Percentiles rank a stretch among this genome's conserved stretches.
These are phyloP conservation scores for Trichoderma lentiforme DNA, from an alignment of 2,329 filamentous ascomycete genomes.

Conservation along the genomic window DNA sequence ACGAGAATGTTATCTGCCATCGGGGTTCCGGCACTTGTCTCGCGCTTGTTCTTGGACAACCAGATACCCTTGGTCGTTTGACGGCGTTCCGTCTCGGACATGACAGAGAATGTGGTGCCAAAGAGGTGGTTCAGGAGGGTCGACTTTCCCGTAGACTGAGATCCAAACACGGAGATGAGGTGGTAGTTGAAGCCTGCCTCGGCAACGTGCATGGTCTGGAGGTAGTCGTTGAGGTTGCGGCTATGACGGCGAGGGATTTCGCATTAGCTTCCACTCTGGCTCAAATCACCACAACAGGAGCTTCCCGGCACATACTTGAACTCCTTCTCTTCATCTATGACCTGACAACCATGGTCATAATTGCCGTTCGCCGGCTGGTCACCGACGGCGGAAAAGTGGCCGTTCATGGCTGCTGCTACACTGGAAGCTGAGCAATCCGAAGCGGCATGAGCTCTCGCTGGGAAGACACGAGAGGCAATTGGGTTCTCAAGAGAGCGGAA, in stretches of 20 bases:
- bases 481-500: not conserved
- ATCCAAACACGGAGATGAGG: conserved; percentile 97
- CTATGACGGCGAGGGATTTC: conserved; percentile 43
- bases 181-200: conserved; percentile 98
- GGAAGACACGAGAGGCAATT: not conserved
- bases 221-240: conserved; percentile 74
- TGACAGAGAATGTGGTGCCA: conserved; percentile 93
- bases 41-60: conserved; percentile 94
- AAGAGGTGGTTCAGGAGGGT: conserved; percentile 95
- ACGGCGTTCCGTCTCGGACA: conserved; percentile 89
- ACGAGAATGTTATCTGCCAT: conserved; percentile 99
- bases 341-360: conserved; percentile 93
- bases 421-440: conserved; percentile 7
- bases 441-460: conserved; percentile 15
- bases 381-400: conserved; percentile 74
- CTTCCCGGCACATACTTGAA: conserved; percentile 71
- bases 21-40: conserved; percentile 45
- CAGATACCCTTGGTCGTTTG: conserved; percentile 99
- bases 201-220: conserved; percentile 74
- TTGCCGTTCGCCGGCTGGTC: conserved; percentile 59
- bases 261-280: not conserved
- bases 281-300: not conserved
- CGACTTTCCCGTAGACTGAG: conserved; percentile 97
- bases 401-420: conserved; percentile 59
- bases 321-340: conserved; percentile 86